Evolutionary conservation across 2,329 filamentous ascomycete genomes (phyloP).

Genomic region (Fusarium dlaminii): DNA sequence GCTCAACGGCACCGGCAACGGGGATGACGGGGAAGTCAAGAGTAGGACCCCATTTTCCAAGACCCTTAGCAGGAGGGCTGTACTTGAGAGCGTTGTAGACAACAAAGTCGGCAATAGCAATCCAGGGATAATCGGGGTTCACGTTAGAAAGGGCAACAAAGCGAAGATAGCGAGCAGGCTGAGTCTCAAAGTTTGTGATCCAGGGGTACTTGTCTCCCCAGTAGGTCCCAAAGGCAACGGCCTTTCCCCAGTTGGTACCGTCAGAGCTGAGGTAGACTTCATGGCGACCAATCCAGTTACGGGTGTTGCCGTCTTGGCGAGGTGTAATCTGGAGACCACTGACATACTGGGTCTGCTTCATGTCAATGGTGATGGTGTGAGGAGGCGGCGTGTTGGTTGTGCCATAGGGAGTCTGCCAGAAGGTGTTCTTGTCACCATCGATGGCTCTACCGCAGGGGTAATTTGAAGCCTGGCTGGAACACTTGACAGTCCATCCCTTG

Average conservation of each 20-base stretch:
- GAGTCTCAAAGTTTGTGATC: slow-evolving; percentile 32
- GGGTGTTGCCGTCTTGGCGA: slow-evolving; percentile 22
- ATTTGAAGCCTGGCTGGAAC: slow-evolving; percentile 25
- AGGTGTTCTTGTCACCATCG: slow-evolving; percentile 23
- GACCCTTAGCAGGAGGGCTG: slow-evolving; percentile 7
- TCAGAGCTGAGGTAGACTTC: slow-evolving; percentile 26
- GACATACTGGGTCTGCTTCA: slow-evolving; percentile 29
- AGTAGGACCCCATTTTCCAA: slow-evolving; percentile 33
- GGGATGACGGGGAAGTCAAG: slow-evolving; percentile 34
- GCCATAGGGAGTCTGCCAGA: slow-evolving; percentile 32
- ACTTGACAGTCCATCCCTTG: slow-evolving; percentile 30
- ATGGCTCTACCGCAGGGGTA: slow-evolving; percentile 23
- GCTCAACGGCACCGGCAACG: slow-evolving; percentile 34
- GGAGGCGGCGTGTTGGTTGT: slow-evolving; percentile 20
- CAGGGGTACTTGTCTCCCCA: slow-evolving; percentile 28
- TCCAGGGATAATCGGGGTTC: slow-evolving; percentile 19
- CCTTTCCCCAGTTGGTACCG: slow-evolving; percentile 23
- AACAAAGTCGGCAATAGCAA: slow-evolving; percentile 28
- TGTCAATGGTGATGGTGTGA: slow-evolving; percentile 26
- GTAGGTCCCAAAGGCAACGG: slow-evolving; percentile 33
- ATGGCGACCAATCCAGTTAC: slow-evolving; percentile 30
- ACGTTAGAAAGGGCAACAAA: slow-evolving; percentile 23
- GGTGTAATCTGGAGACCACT: slow-evolving; percentile 25
- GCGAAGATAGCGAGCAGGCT: slow-evolving; percentile 34
- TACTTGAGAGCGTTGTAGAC: slow-evolving; percentile 32